phyloP scores from a whole-genome alignment of 2,329 filamentous ascomycete genomes.

The Ophiostoma perfectum region DNA sequence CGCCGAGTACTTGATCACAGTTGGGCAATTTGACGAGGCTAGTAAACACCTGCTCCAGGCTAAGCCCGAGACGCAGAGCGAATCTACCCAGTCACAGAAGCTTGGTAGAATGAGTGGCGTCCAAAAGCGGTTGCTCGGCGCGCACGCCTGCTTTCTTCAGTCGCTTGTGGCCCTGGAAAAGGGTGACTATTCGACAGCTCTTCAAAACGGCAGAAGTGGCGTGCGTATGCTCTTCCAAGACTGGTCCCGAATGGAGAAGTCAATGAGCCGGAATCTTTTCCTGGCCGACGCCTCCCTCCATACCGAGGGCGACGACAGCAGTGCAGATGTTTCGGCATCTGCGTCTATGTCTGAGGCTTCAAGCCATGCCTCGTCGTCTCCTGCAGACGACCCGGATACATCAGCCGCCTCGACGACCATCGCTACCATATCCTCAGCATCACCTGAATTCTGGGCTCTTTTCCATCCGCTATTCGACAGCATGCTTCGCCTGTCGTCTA shows the following conservation, averaged over 20 bases:
- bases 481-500: constrained; percentile 65
- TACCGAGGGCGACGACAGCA: constrained; percentile 17
- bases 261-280: constrained; percentile 20
- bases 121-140: constrained; percentile 19
- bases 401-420: neutral
- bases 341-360: neutral
- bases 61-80: neutral
- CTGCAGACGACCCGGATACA: neutral
- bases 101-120: constrained; percentile 8
- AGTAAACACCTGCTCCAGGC: constrained; percentile 23
- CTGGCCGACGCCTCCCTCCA: neutral
- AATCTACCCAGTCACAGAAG: neutral
- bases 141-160: constrained; percentile 57
- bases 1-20: constrained; percentile 66
- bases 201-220: constrained; percentile 52
- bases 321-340: neutral
- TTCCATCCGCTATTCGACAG: constrained; percentile 67
- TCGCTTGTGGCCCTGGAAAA: constrained; percentile 60
- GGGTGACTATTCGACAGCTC: constrained; percentile 54
- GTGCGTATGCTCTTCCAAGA: constrained; percentile 53
- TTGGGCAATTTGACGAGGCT: constrained; percentile 61
- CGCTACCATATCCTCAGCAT: constrained; percentile 22
- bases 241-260: constrained; percentile 48
- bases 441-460: constrained; percentile 71
- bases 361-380: neutral